These are phyloP conservation scores for Epicoccum sorghinum DNA, from an alignment of 2,329 filamentous ascomycete species.

Conservation along the genomic window DNA sequence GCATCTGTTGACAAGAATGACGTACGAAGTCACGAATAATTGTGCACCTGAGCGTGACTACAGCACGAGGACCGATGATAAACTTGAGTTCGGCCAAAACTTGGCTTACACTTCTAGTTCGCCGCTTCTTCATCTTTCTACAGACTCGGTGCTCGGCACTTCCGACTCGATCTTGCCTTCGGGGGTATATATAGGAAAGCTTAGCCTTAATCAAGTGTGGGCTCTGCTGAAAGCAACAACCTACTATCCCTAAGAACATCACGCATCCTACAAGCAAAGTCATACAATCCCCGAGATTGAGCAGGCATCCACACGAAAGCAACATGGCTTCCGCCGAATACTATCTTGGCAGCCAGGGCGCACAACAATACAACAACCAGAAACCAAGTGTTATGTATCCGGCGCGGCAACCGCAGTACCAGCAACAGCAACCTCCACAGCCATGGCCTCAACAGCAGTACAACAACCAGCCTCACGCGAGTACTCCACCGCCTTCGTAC, in stretches of 20 bases:
- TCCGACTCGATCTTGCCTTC: constrained; percentile 4
- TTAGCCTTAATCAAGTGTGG: not conserved
- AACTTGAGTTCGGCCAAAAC: constrained; percentile 23
- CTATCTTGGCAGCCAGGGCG: constrained; percentile 34
- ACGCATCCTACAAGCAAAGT: not conserved
- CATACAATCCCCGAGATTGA: not conserved
- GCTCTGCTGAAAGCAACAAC: not conserved
- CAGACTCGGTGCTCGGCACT: not conserved
- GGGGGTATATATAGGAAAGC: constrained; percentile 4
- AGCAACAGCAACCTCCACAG: constrained; percentile 23
- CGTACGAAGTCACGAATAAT: constrained; percentile 26
- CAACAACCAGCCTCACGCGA: constrained; percentile 18
- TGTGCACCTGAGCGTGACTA: constrained; percentile 26
- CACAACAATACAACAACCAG: constrained; percentile 29
- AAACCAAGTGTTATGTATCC: constrained; percentile 10
- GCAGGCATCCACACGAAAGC: not conserved
- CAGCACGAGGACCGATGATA: constrained; percentile 32
- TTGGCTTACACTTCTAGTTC: constrained; percentile 6
- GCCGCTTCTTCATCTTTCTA: constrained; percentile 13
- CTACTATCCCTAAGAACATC: constrained; percentile 4
- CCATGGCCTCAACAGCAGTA: constrained; percentile 18
- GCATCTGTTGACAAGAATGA: constrained; percentile 32
- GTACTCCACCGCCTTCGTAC: constrained; percentile 26
- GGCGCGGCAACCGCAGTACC: constrained; percentile 25
- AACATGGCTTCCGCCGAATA: constrained; percentile 45